Percentiles rank a stretch among this genome's conserved stretches.
phyloP scores from a whole-genome alignment of 345 rosid genomes.

The Luvunga scandens region DNA sequence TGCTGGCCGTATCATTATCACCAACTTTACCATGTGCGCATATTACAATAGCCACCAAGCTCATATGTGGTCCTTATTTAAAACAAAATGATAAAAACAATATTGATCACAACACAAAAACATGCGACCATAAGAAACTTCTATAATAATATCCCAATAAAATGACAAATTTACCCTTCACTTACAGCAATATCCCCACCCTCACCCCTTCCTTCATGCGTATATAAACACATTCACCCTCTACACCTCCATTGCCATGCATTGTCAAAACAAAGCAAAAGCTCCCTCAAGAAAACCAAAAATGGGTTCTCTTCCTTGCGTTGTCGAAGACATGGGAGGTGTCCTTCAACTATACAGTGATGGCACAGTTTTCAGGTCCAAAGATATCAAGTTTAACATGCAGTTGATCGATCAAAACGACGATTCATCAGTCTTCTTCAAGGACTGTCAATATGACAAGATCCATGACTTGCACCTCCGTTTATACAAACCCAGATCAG shows the following conservation, averaged over 20 bases:
- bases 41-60: neutral
- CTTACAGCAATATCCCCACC: neutral
- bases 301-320: slow-evolving; percentile 57
- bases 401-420: slow-evolving; percentile 26
- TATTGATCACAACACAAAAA: neutral
- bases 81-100: neutral
- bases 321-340: slow-evolving; percentile 71
- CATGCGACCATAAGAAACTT: neutral
- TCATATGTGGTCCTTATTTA: neutral
- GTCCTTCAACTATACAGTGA: slow-evolving; percentile 58
- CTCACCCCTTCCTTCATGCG: neutral
- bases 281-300: neutral
- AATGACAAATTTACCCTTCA: neutral
- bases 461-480: slow-evolving; percentile 58
- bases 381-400: slow-evolving; percentile 23
- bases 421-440: slow-evolving; percentile 41
- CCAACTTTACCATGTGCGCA: neutral
- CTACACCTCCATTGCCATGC: neutral
- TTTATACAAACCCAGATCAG: slow-evolving; percentile 47
- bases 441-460: slow-evolving; percentile 54
- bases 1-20: neutral
- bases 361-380: slow-evolving; percentile 55
- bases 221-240: neutral
- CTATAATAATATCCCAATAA: neutral
- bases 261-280: neutral